Percentiles rank a stretch among this genome's conserved stretches.
Evolutionary conservation across 345 rosid species (phyloP).

Genomic region (Stellera chamaejasme): DNA sequence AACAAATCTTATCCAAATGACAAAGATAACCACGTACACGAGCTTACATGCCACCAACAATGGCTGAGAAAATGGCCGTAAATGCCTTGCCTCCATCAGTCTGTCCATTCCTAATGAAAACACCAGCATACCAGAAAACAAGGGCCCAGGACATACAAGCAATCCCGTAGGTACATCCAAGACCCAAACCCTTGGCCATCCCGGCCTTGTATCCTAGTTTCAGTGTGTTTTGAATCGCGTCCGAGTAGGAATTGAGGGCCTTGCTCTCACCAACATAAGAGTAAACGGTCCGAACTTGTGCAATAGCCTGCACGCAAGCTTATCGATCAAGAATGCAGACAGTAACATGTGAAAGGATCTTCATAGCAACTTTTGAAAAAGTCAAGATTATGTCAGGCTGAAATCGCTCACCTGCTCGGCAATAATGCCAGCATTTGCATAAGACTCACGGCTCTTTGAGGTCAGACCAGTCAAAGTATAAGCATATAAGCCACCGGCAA

Average conservation of each 20-base stretch:
- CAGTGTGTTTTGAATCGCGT: conserved; percentile 87
- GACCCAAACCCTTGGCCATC: conserved; percentile 98
- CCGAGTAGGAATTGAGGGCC: conserved; percentile 84
- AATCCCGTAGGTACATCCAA: conserved; percentile 97
- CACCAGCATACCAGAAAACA: conserved; percentile 99
- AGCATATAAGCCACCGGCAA: conserved; percentile 97
- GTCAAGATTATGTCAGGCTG: not conserved
- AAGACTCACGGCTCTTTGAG: conserved; percentile 95
- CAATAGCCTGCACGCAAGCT: conserved; percentile 56
- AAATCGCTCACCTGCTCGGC: conserved; percentile 84
- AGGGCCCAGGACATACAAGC: conserved; percentile 99
- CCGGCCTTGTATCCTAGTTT: conserved; percentile 99
- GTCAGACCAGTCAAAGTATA: conserved; percentile 97
- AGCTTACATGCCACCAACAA: conserved; percentile 98
- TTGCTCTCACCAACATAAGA: conserved; percentile 97
- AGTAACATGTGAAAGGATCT: not conserved
- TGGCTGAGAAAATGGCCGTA: conserved; percentile 98
- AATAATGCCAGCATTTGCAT: conserved; percentile 88
- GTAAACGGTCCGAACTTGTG: conserved; percentile 95
- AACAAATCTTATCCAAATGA: not conserved
- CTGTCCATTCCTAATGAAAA: conserved; percentile 86
- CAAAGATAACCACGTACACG: conserved; percentile 2
- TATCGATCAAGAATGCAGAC: conserved; percentile 4
- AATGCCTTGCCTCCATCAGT: conserved; percentile 98
- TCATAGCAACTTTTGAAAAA: not conserved